These are phyloP conservation scores for Plenodomus biglobosus DNA, from an alignment of 2,329 filamentous ascomycete genomes.

Conservation along the genomic window DNA sequence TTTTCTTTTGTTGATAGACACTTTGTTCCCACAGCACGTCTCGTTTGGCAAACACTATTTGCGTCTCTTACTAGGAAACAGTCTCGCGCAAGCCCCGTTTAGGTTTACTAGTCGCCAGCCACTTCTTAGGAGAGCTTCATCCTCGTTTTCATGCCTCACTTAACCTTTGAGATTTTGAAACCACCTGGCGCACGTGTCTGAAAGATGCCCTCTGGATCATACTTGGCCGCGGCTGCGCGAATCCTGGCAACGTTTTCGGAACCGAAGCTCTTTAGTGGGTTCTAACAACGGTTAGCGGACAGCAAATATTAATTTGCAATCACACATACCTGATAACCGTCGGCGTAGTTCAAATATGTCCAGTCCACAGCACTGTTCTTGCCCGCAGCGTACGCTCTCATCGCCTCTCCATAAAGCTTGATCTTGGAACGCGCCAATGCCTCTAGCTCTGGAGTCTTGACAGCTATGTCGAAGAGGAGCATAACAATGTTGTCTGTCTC, in stretches of 20 bases:
- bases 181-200: constrained; percentile 47
- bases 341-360: constrained; percentile 43
- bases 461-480: constrained; percentile 21
- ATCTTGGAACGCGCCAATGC: constrained; percentile 12
- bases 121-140: too few species aligned
- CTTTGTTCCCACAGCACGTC: too few species aligned
- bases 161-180: constrained; percentile 43
- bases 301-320: neutral
- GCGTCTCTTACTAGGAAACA: too few species aligned
- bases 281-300: constrained; percentile 24
- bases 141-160: neutral
- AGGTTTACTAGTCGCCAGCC: too few species aligned
- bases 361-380: constrained; percentile 16
- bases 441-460: constrained; percentile 18
- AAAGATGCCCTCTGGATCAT: constrained; percentile 47
- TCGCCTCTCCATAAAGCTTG: constrained; percentile 10
- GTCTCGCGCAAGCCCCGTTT: too few species aligned
- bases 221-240: constrained; percentile 36
- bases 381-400: constrained; percentile 14
- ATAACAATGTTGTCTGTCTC: constrained; percentile 22
- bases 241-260: constrained; percentile 40
- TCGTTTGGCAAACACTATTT: too few species aligned
- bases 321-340: constrained; percentile 23
- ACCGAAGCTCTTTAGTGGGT: constrained; percentile 48
- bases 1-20: too few species aligned